Percentiles rank a stretch among this genome's conserved stretches.
These are phyloP conservation scores for Fusarium nelsonii DNA, from an alignment of 2,329 filamentous ascomycete species.

Conservation along the genomic window DNA sequence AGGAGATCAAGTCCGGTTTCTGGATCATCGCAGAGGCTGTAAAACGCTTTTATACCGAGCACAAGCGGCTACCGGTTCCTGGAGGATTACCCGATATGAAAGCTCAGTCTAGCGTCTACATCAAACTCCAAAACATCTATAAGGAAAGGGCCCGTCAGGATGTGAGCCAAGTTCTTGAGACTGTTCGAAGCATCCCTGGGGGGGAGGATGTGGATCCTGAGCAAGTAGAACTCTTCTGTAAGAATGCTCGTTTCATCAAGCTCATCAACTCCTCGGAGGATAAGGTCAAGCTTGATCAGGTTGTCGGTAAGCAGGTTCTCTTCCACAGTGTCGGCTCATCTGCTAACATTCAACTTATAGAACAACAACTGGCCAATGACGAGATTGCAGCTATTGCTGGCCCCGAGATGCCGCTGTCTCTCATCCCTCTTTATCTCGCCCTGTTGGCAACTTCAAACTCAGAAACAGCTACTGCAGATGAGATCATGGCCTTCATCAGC, in stretches of 20 bases:
- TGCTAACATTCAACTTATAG: slow-evolving; percentile 52
- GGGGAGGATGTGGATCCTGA: slow-evolving; percentile 70
- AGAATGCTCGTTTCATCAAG: slow-evolving; percentile 93
- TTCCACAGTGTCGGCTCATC: background rate
- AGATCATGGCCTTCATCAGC: slow-evolving; percentile 64
- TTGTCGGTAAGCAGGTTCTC: slow-evolving; percentile 64
- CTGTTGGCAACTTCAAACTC: slow-evolving; percentile 66
- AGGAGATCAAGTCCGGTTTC: slow-evolving; percentile 72
- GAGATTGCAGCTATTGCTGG: slow-evolving; percentile 62
- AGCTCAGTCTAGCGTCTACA: slow-evolving; percentile 89
- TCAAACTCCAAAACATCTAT: slow-evolving; percentile 92
- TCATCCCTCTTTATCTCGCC: slow-evolving; percentile 77
- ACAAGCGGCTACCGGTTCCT: slow-evolving; percentile 82
- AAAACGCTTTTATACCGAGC: slow-evolving; percentile 78
- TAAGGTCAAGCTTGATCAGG: slow-evolving; percentile 62
- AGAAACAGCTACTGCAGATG: slow-evolving; percentile 59
- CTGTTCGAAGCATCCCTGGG: slow-evolving; percentile 65
- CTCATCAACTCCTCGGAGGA: slow-evolving; percentile 73
- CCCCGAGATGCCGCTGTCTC: slow-evolving; percentile 66
- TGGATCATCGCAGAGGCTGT: slow-evolving; percentile 91
- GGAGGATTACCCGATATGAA: slow-evolving; percentile 98
- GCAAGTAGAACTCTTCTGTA: slow-evolving; percentile 93
- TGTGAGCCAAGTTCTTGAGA: slow-evolving; percentile 77
- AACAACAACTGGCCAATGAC: slow-evolving; percentile 67
- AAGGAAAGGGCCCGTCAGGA: slow-evolving; percentile 88